phyloP scores from a whole-genome alignment of 176 grass and related monocot species.

The Phyllostachys edulis region DNA sequence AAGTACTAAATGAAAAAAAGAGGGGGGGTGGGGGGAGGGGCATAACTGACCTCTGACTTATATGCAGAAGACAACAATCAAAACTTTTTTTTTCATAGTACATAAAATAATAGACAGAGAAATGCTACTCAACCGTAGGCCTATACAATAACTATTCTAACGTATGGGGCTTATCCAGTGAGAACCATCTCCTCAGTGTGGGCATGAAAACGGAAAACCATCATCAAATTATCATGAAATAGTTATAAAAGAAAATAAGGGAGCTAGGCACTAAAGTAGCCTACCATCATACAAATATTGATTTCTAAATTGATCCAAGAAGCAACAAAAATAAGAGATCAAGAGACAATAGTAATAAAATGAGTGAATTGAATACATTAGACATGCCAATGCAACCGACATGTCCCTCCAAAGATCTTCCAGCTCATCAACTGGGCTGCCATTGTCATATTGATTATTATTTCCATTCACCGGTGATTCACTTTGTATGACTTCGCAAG shows the following conservation, averaged over 20 bases:
- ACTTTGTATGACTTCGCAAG: slow-evolving; percentile 34
- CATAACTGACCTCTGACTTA: background rate
- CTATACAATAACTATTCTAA: background rate
- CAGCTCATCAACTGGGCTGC: slow-evolving; percentile 30
- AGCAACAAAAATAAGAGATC: background rate
- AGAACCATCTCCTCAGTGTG: background rate
- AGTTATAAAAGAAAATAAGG: background rate
- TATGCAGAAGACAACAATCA: background rate
- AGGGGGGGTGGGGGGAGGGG: no score
- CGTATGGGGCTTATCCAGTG: background rate
- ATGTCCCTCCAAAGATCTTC: slow-evolving; percentile 67
- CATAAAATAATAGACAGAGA: background rate
- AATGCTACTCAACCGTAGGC: slow-evolving; percentile 12
- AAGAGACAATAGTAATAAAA: background rate
- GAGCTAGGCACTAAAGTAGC: background rate
- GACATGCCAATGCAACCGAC: slow-evolving; percentile 66
- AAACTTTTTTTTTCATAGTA: background rate
- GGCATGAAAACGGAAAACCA: slow-evolving; percentile 13
- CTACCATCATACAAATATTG: slow-evolving; percentile 5
- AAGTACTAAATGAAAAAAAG: background rate
- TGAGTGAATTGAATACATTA: slow-evolving; percentile 46
- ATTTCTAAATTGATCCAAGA: slow-evolving; percentile 22
- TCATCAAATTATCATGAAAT: background rate
- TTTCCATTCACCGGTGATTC: background rate
- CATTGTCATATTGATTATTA: slow-evolving; percentile 7